Evolutionary conservation across 768 basidiomycete genomes (phyloP), one percentile per base, ranked within the genome.

Genomic region (Trametes sanguinea): DNA sequence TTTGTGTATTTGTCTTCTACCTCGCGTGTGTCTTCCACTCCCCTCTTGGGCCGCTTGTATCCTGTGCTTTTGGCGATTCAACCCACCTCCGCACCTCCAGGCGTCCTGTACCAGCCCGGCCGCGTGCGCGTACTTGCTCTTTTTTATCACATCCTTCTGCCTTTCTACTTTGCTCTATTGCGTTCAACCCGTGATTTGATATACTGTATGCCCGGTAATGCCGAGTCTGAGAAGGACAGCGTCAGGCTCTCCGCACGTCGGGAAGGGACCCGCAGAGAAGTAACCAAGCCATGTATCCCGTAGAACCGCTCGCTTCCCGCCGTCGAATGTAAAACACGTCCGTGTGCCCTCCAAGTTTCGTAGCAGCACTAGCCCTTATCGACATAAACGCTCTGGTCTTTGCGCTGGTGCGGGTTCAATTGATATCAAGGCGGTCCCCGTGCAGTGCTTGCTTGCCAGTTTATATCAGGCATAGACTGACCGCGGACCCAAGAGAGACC

Each of bases 251-350:
- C 10, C 13, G 13, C 14, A 43, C 35, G 42, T 43, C 42, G 14
- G 10, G 42, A 4, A 13, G 9, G 42, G 42, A 2, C 8, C 56
- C 17, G 62, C 56, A 43, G 45, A 63, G 57, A 58, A 58, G 57
- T 58, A 14, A 63, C 51, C 51, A 58, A 63, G 40, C 62, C 43
- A 63, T 63, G 62, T 63, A 63, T 63, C 62, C 56, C 57, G 35
- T 63, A 63, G 56, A 58, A 33, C 53, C 13, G 43, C 16, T 42
- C 48, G 29, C 14, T n/a, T 55, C 45, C 5, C 14, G 29, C 13
- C 27, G 14, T 43, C 10, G 42, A 43, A 8, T 37, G 35, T 37
- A 11, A 37, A 37, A 22, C 22, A 22, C 22, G 22, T 22, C 22
- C 22, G 22, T 22, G 22, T 22, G 22, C 22, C 22, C 22, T 22